phyloP scores from a whole-genome alignment of 768 basidiomycete species.

The Leccinellum luteum region DNA sequence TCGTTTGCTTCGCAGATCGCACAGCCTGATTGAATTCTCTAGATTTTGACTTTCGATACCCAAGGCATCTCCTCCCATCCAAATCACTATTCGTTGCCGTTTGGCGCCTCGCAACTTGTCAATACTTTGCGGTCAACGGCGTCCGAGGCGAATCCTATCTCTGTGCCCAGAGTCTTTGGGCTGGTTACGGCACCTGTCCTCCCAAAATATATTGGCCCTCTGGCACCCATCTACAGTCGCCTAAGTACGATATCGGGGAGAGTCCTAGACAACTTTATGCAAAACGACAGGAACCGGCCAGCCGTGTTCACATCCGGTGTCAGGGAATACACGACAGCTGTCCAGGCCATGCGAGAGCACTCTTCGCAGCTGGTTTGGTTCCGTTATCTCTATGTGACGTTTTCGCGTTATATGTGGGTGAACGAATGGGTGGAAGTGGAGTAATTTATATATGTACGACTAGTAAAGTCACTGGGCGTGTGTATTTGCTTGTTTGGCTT shows the following conservation, averaged over 20 bases:
- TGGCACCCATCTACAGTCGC: slow-evolving; percentile 52
- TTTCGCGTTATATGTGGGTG: slow-evolving; percentile 91
- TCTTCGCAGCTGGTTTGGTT: slow-evolving; percentile 84
- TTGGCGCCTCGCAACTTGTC: slow-evolving; percentile 49
- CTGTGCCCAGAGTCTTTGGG: slow-evolving; percentile 48
- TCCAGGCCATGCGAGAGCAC: slow-evolving; percentile 72
- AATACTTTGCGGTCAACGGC: slow-evolving; percentile 26
- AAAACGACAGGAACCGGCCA: not conserved
- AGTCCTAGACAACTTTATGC: slow-evolving; percentile 4
- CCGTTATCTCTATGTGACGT: slow-evolving; percentile 76
- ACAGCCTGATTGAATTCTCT: not conserved
- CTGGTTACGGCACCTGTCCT: slow-evolving; percentile 56
- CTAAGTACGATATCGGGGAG: slow-evolving; percentile 32
- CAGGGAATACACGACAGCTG: slow-evolving; percentile 50
- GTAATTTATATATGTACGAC: not conserved
- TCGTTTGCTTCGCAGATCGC: not conserved
- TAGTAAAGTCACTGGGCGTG: not conserved
- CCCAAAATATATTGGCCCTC: slow-evolving; percentile 60
- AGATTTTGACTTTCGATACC: slow-evolving; percentile 87
- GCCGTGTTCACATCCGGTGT: slow-evolving; percentile 56
- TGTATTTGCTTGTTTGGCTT: slow-evolving; percentile 32
- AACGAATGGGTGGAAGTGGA: slow-evolving; percentile 71
- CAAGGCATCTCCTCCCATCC: slow-evolving; percentile 80
- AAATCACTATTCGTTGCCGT: slow-evolving; percentile 74
- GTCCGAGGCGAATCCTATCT: slow-evolving; percentile 29